phyloP scores from a whole-genome alignment of 257 asterid species.

The Thymus quinquecostatus region DNA sequence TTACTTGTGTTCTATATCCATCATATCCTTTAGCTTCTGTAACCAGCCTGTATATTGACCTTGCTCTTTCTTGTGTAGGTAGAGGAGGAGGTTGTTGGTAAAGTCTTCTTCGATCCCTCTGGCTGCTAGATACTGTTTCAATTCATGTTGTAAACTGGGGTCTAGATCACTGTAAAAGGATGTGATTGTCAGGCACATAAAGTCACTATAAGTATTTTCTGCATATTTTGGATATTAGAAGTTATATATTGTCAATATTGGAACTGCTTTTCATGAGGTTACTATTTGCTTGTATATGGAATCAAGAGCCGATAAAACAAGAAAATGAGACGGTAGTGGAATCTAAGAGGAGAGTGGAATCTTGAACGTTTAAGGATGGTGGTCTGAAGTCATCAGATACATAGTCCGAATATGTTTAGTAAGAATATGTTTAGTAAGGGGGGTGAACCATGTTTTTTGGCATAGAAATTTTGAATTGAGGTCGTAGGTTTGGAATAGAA shows the following conservation, averaged over 20 bases:
- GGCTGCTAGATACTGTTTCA: constrained; percentile 64
- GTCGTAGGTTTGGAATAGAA: not conserved
- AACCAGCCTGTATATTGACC: constrained; percentile 78
- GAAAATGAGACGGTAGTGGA: not conserved
- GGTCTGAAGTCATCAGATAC: no score
- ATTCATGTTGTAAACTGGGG: constrained; percentile 57
- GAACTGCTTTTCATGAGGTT: no score
- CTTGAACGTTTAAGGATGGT: not conserved
- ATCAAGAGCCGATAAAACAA: not conserved
- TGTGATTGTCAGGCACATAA: not conserved
- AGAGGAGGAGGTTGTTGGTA: constrained; percentile 57
- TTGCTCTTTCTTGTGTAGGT: constrained; percentile 82
- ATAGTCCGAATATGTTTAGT: no score
- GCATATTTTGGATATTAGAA: not conserved
- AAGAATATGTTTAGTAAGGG: no score
- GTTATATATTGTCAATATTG: not conserved
- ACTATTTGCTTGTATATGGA: not conserved
- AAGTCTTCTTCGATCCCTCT: constrained; percentile 72
- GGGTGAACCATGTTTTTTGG: no score
- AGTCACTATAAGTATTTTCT: not conserved
- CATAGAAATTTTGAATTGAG: no score
- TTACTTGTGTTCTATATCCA: constrained; percentile 35
- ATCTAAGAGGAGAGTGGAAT: not conserved
- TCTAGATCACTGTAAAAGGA: constrained; percentile 65
- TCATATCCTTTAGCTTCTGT: constrained; percentile 59